phyloP scores from a whole-genome alignment of 495 filamentous ascomycete genomes.

The Penicillium atrosanguineum region DNA sequence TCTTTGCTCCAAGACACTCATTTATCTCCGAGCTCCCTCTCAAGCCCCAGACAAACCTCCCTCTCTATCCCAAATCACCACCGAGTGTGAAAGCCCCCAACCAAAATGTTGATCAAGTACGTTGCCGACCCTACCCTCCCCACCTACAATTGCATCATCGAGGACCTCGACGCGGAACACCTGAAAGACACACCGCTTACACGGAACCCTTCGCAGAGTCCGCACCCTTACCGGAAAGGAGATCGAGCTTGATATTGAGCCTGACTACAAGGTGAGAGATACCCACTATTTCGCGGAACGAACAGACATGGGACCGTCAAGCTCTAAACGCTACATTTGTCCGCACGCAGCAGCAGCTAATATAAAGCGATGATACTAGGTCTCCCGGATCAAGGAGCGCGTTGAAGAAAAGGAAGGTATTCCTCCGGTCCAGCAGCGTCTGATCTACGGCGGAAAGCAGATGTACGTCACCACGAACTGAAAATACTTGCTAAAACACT shows the following conservation, averaged over 20 bases:
- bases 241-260: constrained; percentile 96
- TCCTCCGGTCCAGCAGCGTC: constrained; percentile 91
- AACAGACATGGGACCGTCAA: background rate
- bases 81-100: background rate
- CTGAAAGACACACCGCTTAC: constrained; percentile 14
- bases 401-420: constrained; percentile 99
- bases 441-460: constrained; percentile 96
- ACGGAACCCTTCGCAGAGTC: constrained; percentile 57
- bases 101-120: constrained; percentile 52
- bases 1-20: constrained; percentile 17
- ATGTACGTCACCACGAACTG: constrained; percentile 60
- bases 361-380: constrained; percentile 45
- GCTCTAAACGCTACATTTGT: background rate
- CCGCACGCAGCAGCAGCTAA: background rate
- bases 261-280: constrained; percentile 74
- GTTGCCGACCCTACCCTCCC: constrained; percentile 6
- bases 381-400: constrained; percentile 93
- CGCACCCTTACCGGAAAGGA: constrained; percentile 97
- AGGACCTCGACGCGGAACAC: background rate
- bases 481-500: background rate
- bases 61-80: background rate
- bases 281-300: background rate
- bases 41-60: background rate
- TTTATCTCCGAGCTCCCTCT: constrained; percentile 4
- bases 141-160: constrained; percentile 24